Evolutionary conservation across 257 asterid genomes (phyloP), one percentile per base, ranked within the genome.

Genomic region (Ilex aquifolium): DNA sequence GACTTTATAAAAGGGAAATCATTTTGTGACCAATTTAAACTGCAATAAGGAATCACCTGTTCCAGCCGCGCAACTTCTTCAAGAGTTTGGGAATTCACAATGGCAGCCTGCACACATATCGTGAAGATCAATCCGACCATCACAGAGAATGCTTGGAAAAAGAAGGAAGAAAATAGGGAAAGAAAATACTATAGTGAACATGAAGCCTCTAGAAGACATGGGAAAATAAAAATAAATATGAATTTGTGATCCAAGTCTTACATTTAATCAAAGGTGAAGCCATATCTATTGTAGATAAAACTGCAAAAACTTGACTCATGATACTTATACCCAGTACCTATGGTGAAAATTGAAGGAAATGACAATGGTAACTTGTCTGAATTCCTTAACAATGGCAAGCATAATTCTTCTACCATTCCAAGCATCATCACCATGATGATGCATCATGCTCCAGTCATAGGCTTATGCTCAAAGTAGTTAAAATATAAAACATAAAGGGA

Each of bases 51-150:
- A 51, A 65, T 75, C 63, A 88, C 99, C 99, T 93, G 95, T 77
- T 93, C 99, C 73, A 93, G 99, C 81, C 95, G 85, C 56, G 99
- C 95, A 72, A 93, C 97, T 81, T 93, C 96, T 79, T 93, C 99
- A 52, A 93, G 95, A 65, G 99, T 87, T 77, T 90, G 96, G 56
- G 99, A 84, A 73, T 90, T 93, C 70, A 84, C 86, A 71, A 93
- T 93, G 67, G 99, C 99, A 84, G 99, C 97, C 97, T 93, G 57
- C 15, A 81, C 3, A 65, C 15, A 46, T 46, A 11, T 3, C 11
- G 42, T 36, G 42, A 36, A 36, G 5, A 61, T 60, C 44, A 27
- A 63, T 1, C 46, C 30, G 32, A 65, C 16, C 27, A 15, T 12
- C 16, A 32, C 53, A 57, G 57, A 29, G 27, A 61, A 44, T 59